Conservation (phyloP, 1,284 basidiomycete species). For the Pseudozyma pruni region DNA sequence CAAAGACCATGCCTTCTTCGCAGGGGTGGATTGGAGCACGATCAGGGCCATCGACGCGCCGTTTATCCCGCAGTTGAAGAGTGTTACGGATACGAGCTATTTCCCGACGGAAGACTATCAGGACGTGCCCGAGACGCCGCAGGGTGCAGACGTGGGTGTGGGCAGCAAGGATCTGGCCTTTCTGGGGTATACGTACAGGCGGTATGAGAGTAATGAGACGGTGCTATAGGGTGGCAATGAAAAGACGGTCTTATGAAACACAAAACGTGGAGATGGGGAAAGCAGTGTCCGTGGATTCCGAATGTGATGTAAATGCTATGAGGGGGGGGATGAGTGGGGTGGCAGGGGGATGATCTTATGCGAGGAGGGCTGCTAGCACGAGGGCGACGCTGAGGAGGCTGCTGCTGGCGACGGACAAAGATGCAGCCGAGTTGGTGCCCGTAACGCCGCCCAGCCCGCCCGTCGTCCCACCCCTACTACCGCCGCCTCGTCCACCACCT, state of each 20-base stretch:
- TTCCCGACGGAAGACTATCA: conserved; percentile 97
- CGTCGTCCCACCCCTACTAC: not conserved
- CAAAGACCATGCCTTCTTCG: conserved; percentile 94
- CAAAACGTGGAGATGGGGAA: no score
- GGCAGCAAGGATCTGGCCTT: conserved; percentile 66
- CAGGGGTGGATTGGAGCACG: conserved; percentile 91
- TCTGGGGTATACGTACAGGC: conserved; percentile 64
- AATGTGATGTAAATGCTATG: no score
- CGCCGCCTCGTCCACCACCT: not conserved
- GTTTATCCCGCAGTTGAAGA: conserved; percentile 87
- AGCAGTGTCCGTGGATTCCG: no score
- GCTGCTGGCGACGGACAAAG: not conserved
- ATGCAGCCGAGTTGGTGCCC: not conserved
- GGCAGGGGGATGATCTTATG: no score
- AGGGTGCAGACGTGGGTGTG: conserved; percentile 59
- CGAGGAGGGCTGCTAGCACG: no score
- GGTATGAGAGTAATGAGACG: conserved; percentile 64
- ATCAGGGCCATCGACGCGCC: conserved; percentile 94
- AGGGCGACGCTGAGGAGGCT: no score
- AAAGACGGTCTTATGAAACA: no score
- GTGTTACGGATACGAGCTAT: conserved; percentile 91
- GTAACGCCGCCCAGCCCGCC: not conserved
- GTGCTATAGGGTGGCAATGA: no score
- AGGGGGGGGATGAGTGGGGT: no score
- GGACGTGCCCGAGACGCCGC: conserved; percentile 75